Conservation (phyloP, 2,329 filamentous ascomycete genomes). For the Diaporthe aspalathi region DNA sequence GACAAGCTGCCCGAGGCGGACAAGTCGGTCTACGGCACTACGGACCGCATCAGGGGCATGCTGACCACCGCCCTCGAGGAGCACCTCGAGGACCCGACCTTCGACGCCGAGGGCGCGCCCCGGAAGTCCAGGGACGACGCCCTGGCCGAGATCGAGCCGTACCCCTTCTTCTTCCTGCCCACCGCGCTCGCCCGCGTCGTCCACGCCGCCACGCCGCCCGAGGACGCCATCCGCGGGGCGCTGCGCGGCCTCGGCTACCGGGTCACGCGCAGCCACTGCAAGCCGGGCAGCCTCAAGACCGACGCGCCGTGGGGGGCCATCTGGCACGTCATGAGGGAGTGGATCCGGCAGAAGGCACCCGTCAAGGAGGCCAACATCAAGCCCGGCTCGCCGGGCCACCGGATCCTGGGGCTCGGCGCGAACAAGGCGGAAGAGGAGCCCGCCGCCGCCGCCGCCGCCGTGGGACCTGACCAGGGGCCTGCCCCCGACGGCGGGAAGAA, state of each 20-base stretch:
- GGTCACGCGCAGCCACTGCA: conserved; percentile 88
- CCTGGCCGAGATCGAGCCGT: conserved; percentile 74
- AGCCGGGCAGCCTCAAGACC: conserved; percentile 90
- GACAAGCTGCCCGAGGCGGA: conserved; percentile 76
- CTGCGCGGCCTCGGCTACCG: conserved; percentile 83
- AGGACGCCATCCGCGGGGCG: conserved; percentile 83
- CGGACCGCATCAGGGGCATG: conserved; percentile 89
- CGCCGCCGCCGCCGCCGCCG: too few species aligned
- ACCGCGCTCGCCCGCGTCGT: conserved; percentile 79
- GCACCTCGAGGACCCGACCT: conserved; percentile 50
- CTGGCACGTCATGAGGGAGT: conserved; percentile 95
- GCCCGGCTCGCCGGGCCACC: conserved; percentile 76
- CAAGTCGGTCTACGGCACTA: conserved; percentile 80
- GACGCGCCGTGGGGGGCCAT: conserved; percentile 90
- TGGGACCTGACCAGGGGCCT: conserved; percentile 41
- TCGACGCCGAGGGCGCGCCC: conserved; percentile 43
- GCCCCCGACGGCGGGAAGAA: conserved; percentile 39
- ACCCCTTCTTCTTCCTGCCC: conserved; percentile 89
- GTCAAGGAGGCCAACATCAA: conserved; percentile 79
- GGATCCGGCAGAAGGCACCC: conserved; percentile 83
- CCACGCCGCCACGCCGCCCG: conserved; percentile 82
- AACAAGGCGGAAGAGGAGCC: conserved; percentile 53
- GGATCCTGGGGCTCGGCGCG: conserved; percentile 66
- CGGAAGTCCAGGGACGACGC: conserved; percentile 54
- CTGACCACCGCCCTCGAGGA: conserved; percentile 89